A percentile compares a stretch with the other conserved stretches of the same genome.
phyloP scores from a whole-genome alignment of 495 filamentous ascomycete genomes.

The Bacidia gigantensis region DNA sequence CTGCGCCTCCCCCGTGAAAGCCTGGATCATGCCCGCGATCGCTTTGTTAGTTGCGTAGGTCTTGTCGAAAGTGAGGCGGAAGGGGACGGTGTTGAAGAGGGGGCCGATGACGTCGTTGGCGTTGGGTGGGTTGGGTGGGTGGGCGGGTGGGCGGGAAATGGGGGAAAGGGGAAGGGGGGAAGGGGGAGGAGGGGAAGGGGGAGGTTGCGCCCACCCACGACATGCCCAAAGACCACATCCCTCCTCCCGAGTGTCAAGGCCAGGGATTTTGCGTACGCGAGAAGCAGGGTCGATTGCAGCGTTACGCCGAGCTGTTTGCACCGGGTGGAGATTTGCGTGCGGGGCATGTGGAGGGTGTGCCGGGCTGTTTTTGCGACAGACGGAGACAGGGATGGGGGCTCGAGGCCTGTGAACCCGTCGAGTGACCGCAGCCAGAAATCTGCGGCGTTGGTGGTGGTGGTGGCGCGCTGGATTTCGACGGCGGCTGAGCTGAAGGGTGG shows the following conservation, averaged over 20 bases:
- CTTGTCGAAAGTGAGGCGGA: slow-evolving; percentile 33
- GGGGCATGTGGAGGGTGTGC: background rate
- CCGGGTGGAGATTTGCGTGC: background rate
- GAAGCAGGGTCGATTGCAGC: slow-evolving; percentile 17
- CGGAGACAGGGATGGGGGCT: background rate
- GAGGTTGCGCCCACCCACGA: slow-evolving; percentile 58
- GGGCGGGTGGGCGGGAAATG: too few species aligned
- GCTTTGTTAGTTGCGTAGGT: slow-evolving; percentile 3
- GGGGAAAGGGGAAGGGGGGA: too few species aligned
- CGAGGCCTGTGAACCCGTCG: background rate
- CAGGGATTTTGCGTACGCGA: slow-evolving; percentile 18
- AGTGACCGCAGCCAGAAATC: slow-evolving; percentile 30
- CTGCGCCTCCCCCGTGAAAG: slow-evolving; percentile 14
- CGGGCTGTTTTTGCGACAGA: background rate
- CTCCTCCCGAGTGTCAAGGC: slow-evolving; percentile 10
- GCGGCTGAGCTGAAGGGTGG: slow-evolving; percentile 14
- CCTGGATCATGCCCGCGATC: slow-evolving; percentile 13
- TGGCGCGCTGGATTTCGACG: background rate
- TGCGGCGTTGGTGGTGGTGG: slow-evolving; percentile 14
- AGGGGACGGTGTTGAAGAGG: slow-evolving; percentile 82
- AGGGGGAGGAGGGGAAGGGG: too few species aligned
- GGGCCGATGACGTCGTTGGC: slow-evolving; percentile 66
- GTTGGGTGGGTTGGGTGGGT: slow-evolving; percentile 30
- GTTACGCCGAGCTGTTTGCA: slow-evolving; percentile 17
- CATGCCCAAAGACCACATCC: slow-evolving; percentile 24